These are phyloP conservation scores for Leucaena leucocephala DNA, from an alignment of 306 rosid genomes.

Conservation along the genomic window DNA sequence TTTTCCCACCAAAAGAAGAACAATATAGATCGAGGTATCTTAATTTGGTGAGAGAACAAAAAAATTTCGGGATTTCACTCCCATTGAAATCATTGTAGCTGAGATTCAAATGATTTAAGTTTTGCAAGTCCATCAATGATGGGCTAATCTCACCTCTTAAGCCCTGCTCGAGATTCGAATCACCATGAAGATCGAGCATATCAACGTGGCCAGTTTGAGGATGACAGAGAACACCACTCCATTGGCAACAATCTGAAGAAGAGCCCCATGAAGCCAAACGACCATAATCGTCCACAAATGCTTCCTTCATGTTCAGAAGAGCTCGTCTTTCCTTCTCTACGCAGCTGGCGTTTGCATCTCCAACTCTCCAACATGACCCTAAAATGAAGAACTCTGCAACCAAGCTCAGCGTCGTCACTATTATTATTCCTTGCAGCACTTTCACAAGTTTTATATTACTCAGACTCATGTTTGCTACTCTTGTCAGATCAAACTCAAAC, in stretches of 20 bases:
- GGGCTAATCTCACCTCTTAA: not conserved
- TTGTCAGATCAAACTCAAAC: too few relatives aligned
- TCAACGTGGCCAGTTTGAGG: not conserved
- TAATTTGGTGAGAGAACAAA: not conserved
- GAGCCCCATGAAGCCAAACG: not conserved
- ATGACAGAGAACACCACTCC: not conserved
- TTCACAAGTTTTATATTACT: too few relatives aligned
- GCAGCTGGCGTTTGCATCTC: not conserved
- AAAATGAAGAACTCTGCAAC: too few relatives aligned
- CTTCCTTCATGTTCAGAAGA: not conserved
- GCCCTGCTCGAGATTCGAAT: rapidly evolving
- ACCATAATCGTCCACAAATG: not conserved
- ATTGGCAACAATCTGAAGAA: not conserved
- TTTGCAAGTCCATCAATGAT: not conserved
- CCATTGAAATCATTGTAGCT: not conserved
- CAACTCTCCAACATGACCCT: too few relatives aligned
- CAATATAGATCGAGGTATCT: not conserved
- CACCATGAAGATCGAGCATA: not conserved
- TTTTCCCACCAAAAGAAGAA: not conserved
- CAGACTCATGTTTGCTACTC: not conserved
- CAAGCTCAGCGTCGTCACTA: not conserved
- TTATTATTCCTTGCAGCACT: not conserved
- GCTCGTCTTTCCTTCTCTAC: not conserved
- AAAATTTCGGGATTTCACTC: not conserved
- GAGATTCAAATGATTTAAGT: not conserved